phyloP scores from a whole-genome alignment of 495 filamentous ascomycete species.

The Eremomyces bilateralis region DNA sequence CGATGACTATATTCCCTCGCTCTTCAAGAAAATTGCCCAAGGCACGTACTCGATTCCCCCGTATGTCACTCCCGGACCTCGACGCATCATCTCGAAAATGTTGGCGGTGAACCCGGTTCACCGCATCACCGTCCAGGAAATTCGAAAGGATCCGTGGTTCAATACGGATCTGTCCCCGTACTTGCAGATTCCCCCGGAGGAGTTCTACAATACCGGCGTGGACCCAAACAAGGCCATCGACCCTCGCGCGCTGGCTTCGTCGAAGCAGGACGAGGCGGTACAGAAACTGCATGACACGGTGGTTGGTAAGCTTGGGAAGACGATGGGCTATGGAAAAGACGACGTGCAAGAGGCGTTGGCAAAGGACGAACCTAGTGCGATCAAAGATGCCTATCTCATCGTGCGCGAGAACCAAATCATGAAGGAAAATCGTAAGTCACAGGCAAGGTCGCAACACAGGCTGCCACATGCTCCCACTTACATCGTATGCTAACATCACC shows the following conservation, averaged over 20 bases:
- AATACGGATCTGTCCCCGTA: slow-evolving; percentile 65
- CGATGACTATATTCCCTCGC: slow-evolving; percentile 78
- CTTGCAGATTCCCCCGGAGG: slow-evolving; percentile 71
- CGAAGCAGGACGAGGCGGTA: slow-evolving; percentile 50
- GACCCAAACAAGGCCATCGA: slow-evolving; percentile 80
- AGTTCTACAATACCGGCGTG: slow-evolving; percentile 80
- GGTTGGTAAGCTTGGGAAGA: slow-evolving; percentile 84
- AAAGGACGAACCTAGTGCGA: slow-evolving; percentile 81
- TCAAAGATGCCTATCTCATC: slow-evolving; percentile 97
- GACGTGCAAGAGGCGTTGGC: slow-evolving; percentile 88
- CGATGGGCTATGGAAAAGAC: slow-evolving; percentile 87
- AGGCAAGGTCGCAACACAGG: no score
- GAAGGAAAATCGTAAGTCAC: slow-evolving; percentile 66
- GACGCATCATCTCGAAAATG: slow-evolving; percentile 74
- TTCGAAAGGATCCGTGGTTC: slow-evolving; percentile 91
- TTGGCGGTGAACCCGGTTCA: slow-evolving; percentile 86
- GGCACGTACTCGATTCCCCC: slow-evolving; percentile 74
- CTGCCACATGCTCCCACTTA: no score
- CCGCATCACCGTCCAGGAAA: slow-evolving; percentile 79
- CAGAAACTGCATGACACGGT: slow-evolving; percentile 81
- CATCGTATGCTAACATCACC: no score
- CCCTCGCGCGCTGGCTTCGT: slow-evolving; percentile 47
- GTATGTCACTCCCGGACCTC: slow-evolving; percentile 74
- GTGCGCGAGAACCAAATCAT: slow-evolving; percentile 95
- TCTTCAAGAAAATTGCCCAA: slow-evolving; percentile 76